These are phyloP conservation scores for Trichosporon coremiiforme DNA, from an alignment of 1,284 basidiomycete genomes.

Conservation along the genomic window DNA sequence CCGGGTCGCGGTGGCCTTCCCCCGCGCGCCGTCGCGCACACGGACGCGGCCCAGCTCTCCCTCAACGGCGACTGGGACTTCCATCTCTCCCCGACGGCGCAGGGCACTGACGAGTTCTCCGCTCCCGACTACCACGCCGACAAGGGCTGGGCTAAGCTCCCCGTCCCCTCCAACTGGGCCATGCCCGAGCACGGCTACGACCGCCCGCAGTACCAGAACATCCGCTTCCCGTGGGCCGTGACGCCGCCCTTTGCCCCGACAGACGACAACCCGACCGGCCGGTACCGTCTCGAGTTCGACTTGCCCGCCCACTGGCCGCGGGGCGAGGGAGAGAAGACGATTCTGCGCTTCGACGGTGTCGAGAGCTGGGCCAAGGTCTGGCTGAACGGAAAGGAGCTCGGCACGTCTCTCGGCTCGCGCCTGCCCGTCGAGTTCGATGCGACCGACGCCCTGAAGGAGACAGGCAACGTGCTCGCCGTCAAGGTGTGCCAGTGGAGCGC, in stretches of 20 bases:
- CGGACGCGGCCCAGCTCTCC: slow-evolving; percentile 22
- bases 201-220: slow-evolving; percentile 31
- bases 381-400: slow-evolving; percentile 34
- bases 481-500: slow-evolving; percentile 36
- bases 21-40: slow-evolving; percentile 28
- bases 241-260: slow-evolving; percentile 27
- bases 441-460: slow-evolving; percentile 17
- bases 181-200: slow-evolving; percentile 25
- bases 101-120: slow-evolving; percentile 21
- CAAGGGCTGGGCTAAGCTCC: slow-evolving; percentile 23
- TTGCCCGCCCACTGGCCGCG: slow-evolving; percentile 19
- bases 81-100: slow-evolving; percentile 25
- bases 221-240: slow-evolving; percentile 30
- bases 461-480: slow-evolving; percentile 26
- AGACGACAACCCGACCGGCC: slow-evolving; percentile 32
- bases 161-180: slow-evolving; percentile 30
- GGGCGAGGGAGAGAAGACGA: slow-evolving; percentile 22
- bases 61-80: slow-evolving; percentile 35
- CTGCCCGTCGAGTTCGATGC: slow-evolving; percentile 36
- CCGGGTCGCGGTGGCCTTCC: slow-evolving; percentile 27
- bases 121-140: background rate
- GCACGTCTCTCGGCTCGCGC: slow-evolving; percentile 29
- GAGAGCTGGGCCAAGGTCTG: slow-evolving; percentile 39
- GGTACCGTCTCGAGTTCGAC: slow-evolving; percentile 27
- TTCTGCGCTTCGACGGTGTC: slow-evolving; percentile 38